A percentile compares a stretch with the other conserved stretches of the same genome.
phyloP scores from a whole-genome alignment of 768 basidiomycete species.

The Sarcodon aspratus region DNA sequence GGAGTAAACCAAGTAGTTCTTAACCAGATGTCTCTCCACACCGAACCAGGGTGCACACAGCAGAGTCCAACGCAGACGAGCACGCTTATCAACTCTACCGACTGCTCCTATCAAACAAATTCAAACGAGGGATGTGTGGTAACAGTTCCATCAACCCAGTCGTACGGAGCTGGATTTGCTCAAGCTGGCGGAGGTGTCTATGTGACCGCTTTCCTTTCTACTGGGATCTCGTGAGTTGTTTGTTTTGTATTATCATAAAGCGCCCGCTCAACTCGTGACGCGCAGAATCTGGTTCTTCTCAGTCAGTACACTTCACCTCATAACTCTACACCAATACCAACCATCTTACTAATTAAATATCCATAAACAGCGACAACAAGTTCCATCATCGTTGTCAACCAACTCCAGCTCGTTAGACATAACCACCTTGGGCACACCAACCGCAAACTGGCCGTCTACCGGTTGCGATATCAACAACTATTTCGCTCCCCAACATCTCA shows the following conservation, averaged over 20 bases:
- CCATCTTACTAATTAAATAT: neutral
- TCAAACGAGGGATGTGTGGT: slow-evolving; percentile 57
- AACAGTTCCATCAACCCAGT: slow-evolving; percentile 36
- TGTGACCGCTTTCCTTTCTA: slow-evolving; percentile 58
- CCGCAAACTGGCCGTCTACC: slow-evolving; percentile 53
- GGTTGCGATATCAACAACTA: slow-evolving; percentile 41
- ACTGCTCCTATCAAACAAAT: slow-evolving; percentile 47
- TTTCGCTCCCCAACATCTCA: slow-evolving; percentile 54
- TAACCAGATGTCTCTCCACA: slow-evolving; percentile 72
- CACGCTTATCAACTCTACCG: slow-evolving; percentile 39
- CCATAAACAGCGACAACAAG: slow-evolving; percentile 23
- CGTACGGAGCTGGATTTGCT: slow-evolving; percentile 61
- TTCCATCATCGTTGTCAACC: slow-evolving; percentile 35
- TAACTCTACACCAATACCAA: neutral
- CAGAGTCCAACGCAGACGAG: slow-evolving; percentile 37
- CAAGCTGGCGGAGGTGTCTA: slow-evolving; percentile 60
- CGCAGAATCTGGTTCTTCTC: slow-evolving; percentile 55
- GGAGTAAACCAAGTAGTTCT: slow-evolving; percentile 56
- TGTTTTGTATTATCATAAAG: too few species aligned
- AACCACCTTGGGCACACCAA: slow-evolving; percentile 49
- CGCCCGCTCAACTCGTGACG: neutral
- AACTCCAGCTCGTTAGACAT: slow-evolving; percentile 44
- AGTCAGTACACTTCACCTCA: slow-evolving; percentile 15
- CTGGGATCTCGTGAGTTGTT: slow-evolving; percentile 48
- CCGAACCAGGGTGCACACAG: slow-evolving; percentile 47